Base-by-base conservation (phyloP, 192 early-diverging fungal genomes). In the Podila epicladia region DNA sequence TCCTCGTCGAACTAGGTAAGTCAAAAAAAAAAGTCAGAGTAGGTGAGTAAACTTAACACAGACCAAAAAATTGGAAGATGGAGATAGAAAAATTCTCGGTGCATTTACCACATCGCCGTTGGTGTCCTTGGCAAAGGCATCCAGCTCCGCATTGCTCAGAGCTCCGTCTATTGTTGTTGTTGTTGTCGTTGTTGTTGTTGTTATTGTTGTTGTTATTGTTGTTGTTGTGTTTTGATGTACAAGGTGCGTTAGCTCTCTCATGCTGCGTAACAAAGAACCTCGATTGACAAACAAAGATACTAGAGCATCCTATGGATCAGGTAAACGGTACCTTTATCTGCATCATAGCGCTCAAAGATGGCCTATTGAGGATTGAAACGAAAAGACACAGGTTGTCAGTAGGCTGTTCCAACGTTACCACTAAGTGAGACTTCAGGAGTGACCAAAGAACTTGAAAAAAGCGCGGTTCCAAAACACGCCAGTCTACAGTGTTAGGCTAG, bases 111-210 rank as follows among this genome's bases (percentile, higher is more conserved):
- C 76, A 12, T 83, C 77, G 48, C 87, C 87, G 35, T 88, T 88
- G 0, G 87, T 88, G 26, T 83, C 85, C 53, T 69, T 70, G 15
- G 87, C 87, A 72, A 86, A 88, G 3, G 74, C 84, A 29, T 88
- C 82, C 45, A 88, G 57, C 51, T 88, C 87, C 26, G 74, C 53
- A 20, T 53, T 67, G 64, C 79, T 88, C 75, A 82, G 69, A 53
- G 78, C 78, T 35, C 82, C 82, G 55, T 88, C 85, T 80, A 67
- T 65, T 26, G 41, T 45, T 29, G n/a, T 29, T 29, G 15, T 45
- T 45, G 41, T 45, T 45, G 41, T 45, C 17, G 15, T 9, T 29
- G 15, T 45, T 45, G 41, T 45, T 45, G 41, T 45, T 45, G 15
- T 9, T n/a, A n/a, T 29, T 29, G 15, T 45, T 45, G 41, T 45